These are phyloP conservation scores for Arthrobotrys entomopaga DNA, from an alignment of 2,329 filamentous ascomycete genomes.

Conservation along the genomic window DNA sequence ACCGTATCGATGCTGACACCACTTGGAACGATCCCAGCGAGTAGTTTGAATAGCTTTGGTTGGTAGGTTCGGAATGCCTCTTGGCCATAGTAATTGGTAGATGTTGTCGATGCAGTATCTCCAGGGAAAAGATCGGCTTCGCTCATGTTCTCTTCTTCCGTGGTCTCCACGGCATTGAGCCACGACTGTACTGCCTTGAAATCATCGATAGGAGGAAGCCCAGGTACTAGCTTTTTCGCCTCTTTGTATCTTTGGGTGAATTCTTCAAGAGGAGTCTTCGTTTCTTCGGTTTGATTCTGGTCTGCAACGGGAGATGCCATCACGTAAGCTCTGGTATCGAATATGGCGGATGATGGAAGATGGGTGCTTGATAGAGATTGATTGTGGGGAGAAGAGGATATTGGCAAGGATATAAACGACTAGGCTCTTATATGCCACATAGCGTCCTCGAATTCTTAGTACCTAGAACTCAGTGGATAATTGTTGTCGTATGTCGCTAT, in stretches of 20 bases:
- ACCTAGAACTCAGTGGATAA: too few relatives aligned
- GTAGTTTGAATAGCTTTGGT: conserved; percentile 44
- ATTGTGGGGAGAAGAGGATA: too few relatives aligned
- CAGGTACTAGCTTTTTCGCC: background rate
- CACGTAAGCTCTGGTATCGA: too few relatives aligned
- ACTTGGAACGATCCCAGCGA: conserved; percentile 31
- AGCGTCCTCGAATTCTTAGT: too few relatives aligned
- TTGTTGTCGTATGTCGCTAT: too few relatives aligned
- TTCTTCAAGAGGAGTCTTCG: background rate
- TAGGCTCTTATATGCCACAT: too few relatives aligned
- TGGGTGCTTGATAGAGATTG: too few relatives aligned
- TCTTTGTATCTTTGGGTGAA: conserved; percentile 18
- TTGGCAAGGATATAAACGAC: too few relatives aligned
- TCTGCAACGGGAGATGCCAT: conserved; percentile 1
- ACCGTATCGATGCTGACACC: conserved; percentile 28
- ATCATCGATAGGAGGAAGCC: conserved; percentile 12
- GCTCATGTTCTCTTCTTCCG: conserved; percentile 19
- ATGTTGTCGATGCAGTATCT: conserved; percentile 42
- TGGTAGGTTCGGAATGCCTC: conserved; percentile 45
- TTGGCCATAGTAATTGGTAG: conserved; percentile 48
- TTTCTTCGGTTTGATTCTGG: too few relatives aligned
- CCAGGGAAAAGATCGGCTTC: conserved; percentile 31
- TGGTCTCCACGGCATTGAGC: conserved; percentile 26
- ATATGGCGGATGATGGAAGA: too few relatives aligned
- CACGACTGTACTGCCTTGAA: conserved; percentile 25